Base-by-base conservation (phyloP, 2,329 filamentous ascomycete genomes). In the Ascochyta viciae-villosae region DNA sequence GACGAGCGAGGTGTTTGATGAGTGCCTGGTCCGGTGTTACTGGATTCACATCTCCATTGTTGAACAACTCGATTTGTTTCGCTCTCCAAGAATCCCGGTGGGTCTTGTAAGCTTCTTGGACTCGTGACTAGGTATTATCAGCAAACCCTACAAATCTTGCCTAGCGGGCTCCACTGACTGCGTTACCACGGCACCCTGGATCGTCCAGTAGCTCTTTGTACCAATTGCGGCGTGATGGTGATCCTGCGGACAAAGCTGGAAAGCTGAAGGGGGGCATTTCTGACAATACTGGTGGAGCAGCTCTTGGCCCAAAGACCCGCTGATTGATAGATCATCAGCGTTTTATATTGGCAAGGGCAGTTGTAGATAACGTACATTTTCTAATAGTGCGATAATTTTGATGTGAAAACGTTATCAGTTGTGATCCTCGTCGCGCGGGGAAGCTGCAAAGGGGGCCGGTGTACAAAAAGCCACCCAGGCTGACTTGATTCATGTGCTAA, bases 151-250 rank as follows among this genome's bases (percentile, higher is more conserved):
- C 12, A 15, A 22, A 1, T 23, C 6, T 19, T 4, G 7, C n/a
- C 5, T 19, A 13, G 16, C 9, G 24, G 27, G 12, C 12, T 10
- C 41, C 1, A 52, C 53, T 41, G 16, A 62, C 53, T 19, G 57
- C 22, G 24, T 55, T 34, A 26, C 52, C 50, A 7, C 29, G 13
- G 26, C 61, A 61, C 10, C 47, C 19, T 10, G 55, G 46, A 34
- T 63, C 44, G 29, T 61, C 46, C 2, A 61, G 54, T 13, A 63
- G 40, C 43, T 58, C 61, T 31, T 55, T 23, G 19, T 61, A 59
- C 58, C 55, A 61, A 23, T 61, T 63, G 19, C 53, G 42, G 15
- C 43, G 45, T 16, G 58, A 57, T 33, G 61, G 58, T 9, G 58
- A 51, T 1, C 54, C 51, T 9, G 49, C 58, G 10, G 46, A 8